Percentiles rank a stretch among this genome's conserved stretches.
Conservation (phyloP, 306 rosid species). For the Trifolium fragiferum region DNA sequence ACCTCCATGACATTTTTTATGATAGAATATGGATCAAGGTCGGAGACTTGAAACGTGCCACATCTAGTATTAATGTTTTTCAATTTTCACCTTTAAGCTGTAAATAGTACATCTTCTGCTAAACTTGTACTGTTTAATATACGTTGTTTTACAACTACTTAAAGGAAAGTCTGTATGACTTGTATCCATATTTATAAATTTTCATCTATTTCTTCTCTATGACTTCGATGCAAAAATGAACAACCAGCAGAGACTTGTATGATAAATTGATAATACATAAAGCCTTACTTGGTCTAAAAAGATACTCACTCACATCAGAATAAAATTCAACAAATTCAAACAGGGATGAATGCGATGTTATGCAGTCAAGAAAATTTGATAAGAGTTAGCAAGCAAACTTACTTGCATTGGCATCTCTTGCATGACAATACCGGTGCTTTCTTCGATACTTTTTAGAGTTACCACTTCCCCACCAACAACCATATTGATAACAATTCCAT, state of each 20-base stretch:
- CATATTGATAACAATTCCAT: slow-evolving; percentile 93
- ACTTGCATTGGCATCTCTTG: slow-evolving; percentile 96
- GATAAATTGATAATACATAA: slow-evolving; percentile 34
- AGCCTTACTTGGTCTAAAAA: too few relatives aligned
- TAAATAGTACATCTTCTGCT: neutral
- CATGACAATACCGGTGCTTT: slow-evolving; percentile 72
- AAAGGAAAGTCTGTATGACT: neutral
- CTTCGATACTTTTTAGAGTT: slow-evolving; percentile 77
- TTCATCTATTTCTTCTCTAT: neutral
- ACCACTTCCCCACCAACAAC: slow-evolving; percentile 94
- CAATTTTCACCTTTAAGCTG: neutral
- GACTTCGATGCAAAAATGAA: neutral
- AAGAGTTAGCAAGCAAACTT: slow-evolving; percentile 46
- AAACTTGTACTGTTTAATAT: neutral
- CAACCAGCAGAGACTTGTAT: neutral
- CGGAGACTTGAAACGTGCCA: neutral
- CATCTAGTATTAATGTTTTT: neutral
- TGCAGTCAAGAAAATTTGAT: too few relatives aligned
- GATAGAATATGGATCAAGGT: too few relatives aligned
- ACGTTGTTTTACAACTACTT: neutral
- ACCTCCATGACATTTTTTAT: neutral
- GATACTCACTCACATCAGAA: too few relatives aligned
- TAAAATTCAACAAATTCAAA: too few relatives aligned
- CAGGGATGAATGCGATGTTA: too few relatives aligned
- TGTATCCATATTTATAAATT: neutral